phyloP scores from a whole-genome alignment of 768 basidiomycete species.

The Tephrocybe sp. region DNA sequence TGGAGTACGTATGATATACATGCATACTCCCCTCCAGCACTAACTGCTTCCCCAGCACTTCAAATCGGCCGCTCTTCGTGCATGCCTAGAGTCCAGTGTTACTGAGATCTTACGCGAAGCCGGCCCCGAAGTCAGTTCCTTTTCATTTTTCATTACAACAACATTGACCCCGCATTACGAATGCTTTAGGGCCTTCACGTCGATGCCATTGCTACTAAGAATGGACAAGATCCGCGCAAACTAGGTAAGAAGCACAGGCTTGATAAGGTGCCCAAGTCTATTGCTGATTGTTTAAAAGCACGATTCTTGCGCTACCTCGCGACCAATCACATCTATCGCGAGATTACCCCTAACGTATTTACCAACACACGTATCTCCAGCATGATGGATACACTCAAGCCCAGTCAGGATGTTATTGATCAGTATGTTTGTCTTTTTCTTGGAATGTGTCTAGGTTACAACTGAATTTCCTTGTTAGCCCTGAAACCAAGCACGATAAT shows the following conservation, averaged over 20 bases:
- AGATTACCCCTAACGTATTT: conserved; percentile 31
- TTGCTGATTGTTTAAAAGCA: conserved; percentile 1
- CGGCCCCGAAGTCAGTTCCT: conserved; percentile 27
- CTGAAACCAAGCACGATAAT: conserved; percentile 10
- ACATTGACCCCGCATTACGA: too few relatives aligned
- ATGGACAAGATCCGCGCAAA: conserved; percentile 24
- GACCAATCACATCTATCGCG: conserved; percentile 18
- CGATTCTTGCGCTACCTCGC: conserved; percentile 12
- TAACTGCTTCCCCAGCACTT: conserved; percentile 5
- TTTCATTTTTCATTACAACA: too few relatives aligned
- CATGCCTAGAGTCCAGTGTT: conserved; percentile 29
- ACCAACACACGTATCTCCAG: conserved; percentile 33
- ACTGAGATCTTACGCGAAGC: conserved; percentile 36
- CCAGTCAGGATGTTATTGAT: conserved; percentile 24
- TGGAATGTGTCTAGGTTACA: not conserved
- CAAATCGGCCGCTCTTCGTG: conserved; percentile 23
- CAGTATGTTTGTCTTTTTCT: conserved; percentile 20
- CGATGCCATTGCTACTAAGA: conserved; percentile 27
- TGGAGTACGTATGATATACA: conserved; percentile 3
- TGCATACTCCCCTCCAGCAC: not conserved
- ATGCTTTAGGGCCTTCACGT: conserved; percentile 34
- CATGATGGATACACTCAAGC: conserved; percentile 29
- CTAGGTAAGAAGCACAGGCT: conserved; percentile 22
- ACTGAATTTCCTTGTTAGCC: conserved; percentile 1
- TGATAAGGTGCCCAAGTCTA: not conserved